A percentile compares a stretch with the other conserved stretches of the same genome.
Evolutionary conservation across 2,329 filamentous ascomycete genomes (phyloP).

Genomic region (Botrytis tulipae): DNA sequence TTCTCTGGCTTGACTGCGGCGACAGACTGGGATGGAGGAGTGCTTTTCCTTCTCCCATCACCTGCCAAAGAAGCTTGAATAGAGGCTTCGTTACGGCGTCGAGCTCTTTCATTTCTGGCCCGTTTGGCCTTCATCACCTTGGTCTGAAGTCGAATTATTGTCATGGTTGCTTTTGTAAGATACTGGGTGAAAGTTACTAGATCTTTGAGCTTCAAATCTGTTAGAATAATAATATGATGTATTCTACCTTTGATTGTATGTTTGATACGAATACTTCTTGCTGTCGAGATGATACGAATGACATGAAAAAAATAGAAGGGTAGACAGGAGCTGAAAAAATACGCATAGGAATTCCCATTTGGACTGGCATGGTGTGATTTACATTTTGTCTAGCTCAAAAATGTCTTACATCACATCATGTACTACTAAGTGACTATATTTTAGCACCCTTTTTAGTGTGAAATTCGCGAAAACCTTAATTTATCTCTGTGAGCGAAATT

Average conservation of each 20-base stretch:
- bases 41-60: not conserved
- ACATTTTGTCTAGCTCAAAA: not conserved
- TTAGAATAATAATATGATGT: not conserved
- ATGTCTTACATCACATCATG: not conserved
- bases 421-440: not conserved
- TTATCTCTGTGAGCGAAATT: no score
- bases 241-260: not conserved
- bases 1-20: not conserved
- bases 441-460: not conserved
- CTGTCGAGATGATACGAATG: not conserved
- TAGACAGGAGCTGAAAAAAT: not conserved
- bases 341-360: not conserved
- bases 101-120: not conserved
- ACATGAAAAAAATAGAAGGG: not conserved
- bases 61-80: not conserved
- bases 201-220: not conserved
- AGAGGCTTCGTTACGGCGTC: not conserved
- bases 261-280: not conserved
- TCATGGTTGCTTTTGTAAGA: not conserved
- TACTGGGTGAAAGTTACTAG: not conserved
- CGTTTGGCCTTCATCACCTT: not conserved
- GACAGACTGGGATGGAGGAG: not conserved
- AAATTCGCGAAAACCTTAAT: not conserved
- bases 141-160: not conserved
- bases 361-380: not conserved